A percentile compares a stretch with the other conserved stretches of the same genome.
phyloP scores from a whole-genome alignment of 1,284 basidiomycete genomes.

The Melampsora larici-populina region DNA sequence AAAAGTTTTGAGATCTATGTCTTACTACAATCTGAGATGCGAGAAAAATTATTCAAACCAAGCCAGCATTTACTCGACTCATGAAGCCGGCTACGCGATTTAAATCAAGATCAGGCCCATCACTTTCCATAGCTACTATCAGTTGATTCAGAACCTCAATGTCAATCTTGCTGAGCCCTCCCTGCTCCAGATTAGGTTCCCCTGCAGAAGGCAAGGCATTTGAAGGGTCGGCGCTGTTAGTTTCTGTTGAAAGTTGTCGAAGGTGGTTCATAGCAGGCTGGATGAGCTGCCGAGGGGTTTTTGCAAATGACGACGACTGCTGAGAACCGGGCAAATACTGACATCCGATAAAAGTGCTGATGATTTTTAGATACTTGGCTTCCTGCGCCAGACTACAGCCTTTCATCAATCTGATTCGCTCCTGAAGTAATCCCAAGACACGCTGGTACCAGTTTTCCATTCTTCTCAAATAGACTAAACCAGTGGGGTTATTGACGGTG shows the following conservation, averaged over 20 bases:
- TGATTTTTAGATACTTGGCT: slow-evolving; percentile 45
- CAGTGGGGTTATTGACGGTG: slow-evolving; percentile 41
- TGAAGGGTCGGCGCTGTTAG: too few relatives aligned
- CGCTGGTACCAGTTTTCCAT: slow-evolving; percentile 76
- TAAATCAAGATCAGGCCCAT: slow-evolving; percentile 56
- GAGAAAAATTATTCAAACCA: neutral
- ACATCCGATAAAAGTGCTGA: slow-evolving; percentile 46
- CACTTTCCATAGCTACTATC: slow-evolving; percentile 69
- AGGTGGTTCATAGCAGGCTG: too few relatives aligned
- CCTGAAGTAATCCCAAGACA: slow-evolving; percentile 66
- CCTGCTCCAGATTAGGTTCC: neutral
- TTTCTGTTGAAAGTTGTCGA: too few relatives aligned
- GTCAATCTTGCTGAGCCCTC: slow-evolving; percentile 35
- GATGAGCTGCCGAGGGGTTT: too few relatives aligned
- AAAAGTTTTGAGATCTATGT: too few relatives aligned
- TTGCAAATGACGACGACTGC: too few relatives aligned
- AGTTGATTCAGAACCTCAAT: slow-evolving; percentile 58
- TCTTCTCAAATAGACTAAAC: slow-evolving; percentile 67
- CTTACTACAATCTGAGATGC: too few relatives aligned
- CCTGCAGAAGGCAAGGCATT: too few relatives aligned
- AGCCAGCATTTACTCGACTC: slow-evolving; percentile 35
- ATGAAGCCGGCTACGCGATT: slow-evolving; percentile 43
- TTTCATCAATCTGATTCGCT: slow-evolving; percentile 47
- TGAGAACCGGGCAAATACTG: slow-evolving; percentile 2
- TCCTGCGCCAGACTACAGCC: slow-evolving; percentile 49